Percentiles rank a stretch among this genome's conserved stretches.
Evolutionary conservation across 1,284 basidiomycete species (phyloP).

Genomic region (Retiboletus flavoniger): DNA sequence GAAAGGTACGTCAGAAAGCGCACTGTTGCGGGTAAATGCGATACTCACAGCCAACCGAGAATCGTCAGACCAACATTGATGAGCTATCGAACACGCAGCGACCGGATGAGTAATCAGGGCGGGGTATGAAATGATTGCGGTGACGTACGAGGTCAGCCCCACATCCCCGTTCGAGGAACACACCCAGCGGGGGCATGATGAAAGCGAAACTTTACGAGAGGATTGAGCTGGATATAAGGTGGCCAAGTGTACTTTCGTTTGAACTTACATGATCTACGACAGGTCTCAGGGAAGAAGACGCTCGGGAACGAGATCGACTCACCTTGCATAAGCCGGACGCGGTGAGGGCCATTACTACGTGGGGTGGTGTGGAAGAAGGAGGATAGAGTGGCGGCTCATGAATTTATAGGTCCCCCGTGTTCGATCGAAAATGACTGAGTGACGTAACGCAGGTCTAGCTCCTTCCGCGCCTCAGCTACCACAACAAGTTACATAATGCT

Average conservation of each 20-base stretch:
- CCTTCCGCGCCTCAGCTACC: too few relatives aligned
- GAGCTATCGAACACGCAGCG: conserved; percentile 36
- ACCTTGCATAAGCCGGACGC: conserved; percentile 75
- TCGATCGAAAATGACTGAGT: background rate
- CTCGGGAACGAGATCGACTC: background rate
- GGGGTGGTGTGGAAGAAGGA: conserved; percentile 8
- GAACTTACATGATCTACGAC: conserved; percentile 37
- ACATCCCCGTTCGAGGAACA: conserved; percentile 79
- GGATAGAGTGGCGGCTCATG: background rate
- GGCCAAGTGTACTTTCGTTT: background rate
- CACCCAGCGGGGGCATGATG: conserved; percentile 74
- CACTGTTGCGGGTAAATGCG: background rate
- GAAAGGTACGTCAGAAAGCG: conserved; percentile 9
- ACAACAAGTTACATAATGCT: background rate
- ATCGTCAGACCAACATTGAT: conserved; percentile 73
- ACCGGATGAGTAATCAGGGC: background rate
- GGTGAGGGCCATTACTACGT: conserved; percentile 61
- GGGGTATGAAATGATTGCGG: background rate
- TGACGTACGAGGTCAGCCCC: conserved; percentile 59
- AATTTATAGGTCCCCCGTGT: conserved; percentile 19
- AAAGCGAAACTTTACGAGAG: conserved; percentile 54
- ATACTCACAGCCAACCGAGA: conserved; percentile 66
- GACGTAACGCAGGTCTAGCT: conserved; percentile 25
- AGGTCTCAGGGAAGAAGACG: conserved; percentile 4
- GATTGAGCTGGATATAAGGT: conserved; percentile 11